Base-by-base conservation (phyloP, 768 basidiomycete species). In the Phylloporus sp. region DNA sequence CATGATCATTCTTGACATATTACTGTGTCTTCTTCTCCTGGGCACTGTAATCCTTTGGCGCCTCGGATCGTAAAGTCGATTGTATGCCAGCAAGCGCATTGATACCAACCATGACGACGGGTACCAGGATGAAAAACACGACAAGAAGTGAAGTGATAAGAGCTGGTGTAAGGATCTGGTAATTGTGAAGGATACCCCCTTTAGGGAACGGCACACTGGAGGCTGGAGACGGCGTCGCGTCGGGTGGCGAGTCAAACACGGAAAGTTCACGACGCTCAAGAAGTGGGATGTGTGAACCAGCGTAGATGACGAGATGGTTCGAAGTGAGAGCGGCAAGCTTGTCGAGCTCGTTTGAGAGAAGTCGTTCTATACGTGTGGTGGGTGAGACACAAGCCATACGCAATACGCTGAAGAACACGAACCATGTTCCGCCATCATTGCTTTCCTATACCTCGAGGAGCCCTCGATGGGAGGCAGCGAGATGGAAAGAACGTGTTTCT, bases 11-110 rank as follows among this genome's bases (percentile, higher is more conserved):
- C 51, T 60, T 57, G 54, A 42, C 46, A 39, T 50, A 52, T 66
- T 77, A 90, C 73, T 91, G 87, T 57, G 73, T 82, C 78, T 91
- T 91, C 75, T 76, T 89, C 65, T 88, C 87, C 45, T 75, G 73
- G 6, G 86, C 82, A 60, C 70, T 82, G 61, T 78, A 88, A 7
- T 80, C 80, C 68, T 83, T 88, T 16, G 85, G 81, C 9, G 76
- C 70, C 52, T 86, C 85, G 32, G 78, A 76, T 31, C 81, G 74
- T 42, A 85, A 59, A 1, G 88, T 82, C 41, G 80, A 84, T 64
- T 90, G 86, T 53, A 91, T 88, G 59, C 85, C 84, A 20, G 85
- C 78, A 35, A 91, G 75, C 0, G 88, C 81, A 20, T 69, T 74
- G 47, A 91, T 76, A 26, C 85, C 85, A 34, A 86, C 49, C 63